A percentile compares a stretch with the other conserved stretches of the same genome.
Evolutionary conservation across 148 eudicot species (phyloP).

Genomic region (Chenopodium album): DNA sequence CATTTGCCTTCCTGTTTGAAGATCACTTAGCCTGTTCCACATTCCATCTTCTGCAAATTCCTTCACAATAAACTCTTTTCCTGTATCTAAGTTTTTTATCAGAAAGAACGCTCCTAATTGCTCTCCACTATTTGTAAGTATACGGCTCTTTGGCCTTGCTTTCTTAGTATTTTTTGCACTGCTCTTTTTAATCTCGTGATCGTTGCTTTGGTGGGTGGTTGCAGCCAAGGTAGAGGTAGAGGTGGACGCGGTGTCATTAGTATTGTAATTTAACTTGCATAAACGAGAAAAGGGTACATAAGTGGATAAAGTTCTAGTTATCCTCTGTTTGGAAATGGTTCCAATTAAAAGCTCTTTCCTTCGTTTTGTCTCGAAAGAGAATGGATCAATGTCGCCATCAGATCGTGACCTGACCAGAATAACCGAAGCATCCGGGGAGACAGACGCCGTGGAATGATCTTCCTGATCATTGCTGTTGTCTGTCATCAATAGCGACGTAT

Average conservation of each 20-base stretch:
- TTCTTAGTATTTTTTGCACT: slow-evolving; percentile 1
- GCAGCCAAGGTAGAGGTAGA: background rate
- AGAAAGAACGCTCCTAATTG: slow-evolving; percentile 61
- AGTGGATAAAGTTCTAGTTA: slow-evolving; percentile 69
- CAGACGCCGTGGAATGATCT: background rate
- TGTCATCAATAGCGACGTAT: background rate
- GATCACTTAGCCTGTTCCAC: slow-evolving; percentile 85
- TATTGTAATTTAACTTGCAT: slow-evolving; percentile 33
- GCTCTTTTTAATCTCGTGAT: background rate
- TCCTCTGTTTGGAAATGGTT: slow-evolving; percentile 58
- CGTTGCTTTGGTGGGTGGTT: background rate
- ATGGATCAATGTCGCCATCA: slow-evolving; percentile 62
- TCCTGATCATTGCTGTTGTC: background rate
- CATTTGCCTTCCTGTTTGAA: slow-evolving; percentile 82
- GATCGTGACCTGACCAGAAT: slow-evolving; percentile 72
- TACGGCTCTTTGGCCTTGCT: slow-evolving; percentile 5
- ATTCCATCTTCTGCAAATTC: slow-evolving; percentile 78
- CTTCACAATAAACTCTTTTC: slow-evolving; percentile 87
- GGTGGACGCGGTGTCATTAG: slow-evolving; percentile 2
- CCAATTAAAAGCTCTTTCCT: slow-evolving; percentile 78
- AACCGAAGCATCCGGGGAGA: slow-evolving; percentile 16
- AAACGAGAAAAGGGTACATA: slow-evolving; percentile 31
- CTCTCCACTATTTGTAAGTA: slow-evolving; percentile 12
- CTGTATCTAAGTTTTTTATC: slow-evolving; percentile 89
- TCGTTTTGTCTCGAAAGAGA: slow-evolving; percentile 45